These are phyloP conservation scores for Verticillium tricorpus DNA, from an alignment of 2,329 filamentous ascomycete species.

Conservation along the genomic window DNA sequence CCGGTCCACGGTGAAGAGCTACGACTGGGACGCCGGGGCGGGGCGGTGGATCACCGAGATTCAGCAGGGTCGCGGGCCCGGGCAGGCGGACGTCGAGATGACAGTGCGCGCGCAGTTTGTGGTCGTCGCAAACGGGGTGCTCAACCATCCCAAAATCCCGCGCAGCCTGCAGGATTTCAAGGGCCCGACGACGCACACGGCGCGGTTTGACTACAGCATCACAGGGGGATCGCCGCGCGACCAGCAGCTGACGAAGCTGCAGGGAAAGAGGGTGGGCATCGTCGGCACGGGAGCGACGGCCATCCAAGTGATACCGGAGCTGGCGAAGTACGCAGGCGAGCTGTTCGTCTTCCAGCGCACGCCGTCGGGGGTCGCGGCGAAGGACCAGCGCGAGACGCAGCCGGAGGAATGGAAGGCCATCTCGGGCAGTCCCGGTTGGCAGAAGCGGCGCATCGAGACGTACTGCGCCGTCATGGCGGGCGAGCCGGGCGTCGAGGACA, in stretches of 20 bases:
- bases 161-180: constrained; percentile 36
- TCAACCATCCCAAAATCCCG: constrained; percentile 36
- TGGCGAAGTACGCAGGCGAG: constrained; percentile 43
- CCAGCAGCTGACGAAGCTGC: constrained; percentile 37
- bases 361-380: constrained; percentile 35
- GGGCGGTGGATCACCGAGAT: constrained; percentile 17
- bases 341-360: constrained; percentile 55
- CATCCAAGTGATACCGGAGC: constrained; percentile 37
- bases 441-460: constrained; percentile 38
- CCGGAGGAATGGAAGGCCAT: constrained; percentile 32
- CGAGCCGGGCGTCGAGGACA: constrained; percentile 28
- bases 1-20: constrained; percentile 31
- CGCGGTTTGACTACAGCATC: constrained; percentile 38
- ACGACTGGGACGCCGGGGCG: constrained; percentile 41
- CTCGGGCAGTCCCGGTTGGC: constrained; percentile 41
- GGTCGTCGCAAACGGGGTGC: constrained; percentile 30
- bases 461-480: constrained; percentile 30
- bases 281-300: constrained; percentile 47
- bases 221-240: constrained; percentile 36
- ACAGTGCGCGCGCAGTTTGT: constrained; percentile 34
- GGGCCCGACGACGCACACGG: constrained; percentile 40
- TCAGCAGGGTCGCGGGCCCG: constrained; percentile 19
- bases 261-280: constrained; percentile 41
- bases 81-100: constrained; percentile 18
- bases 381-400: constrained; percentile 35